These are phyloP conservation scores for Ceratopteris richardii DNA, from an alignment of 75 land plant genomes.

Conservation along the genomic window DNA sequence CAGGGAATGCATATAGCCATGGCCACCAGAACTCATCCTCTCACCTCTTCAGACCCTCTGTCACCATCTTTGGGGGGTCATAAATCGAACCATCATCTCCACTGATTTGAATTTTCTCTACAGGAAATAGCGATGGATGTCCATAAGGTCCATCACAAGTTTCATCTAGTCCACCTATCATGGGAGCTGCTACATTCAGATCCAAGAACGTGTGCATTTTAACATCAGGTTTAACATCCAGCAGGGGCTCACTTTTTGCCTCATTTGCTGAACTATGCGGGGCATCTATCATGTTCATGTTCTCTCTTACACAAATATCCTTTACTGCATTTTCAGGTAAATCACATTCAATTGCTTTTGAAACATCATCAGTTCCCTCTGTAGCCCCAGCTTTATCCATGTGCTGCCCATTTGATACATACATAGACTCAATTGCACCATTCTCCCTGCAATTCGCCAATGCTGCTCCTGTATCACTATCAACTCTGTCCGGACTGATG, in stretches of 20 bases:
- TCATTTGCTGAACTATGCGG: background rate
- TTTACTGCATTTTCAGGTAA: background rate
- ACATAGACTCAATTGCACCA: background rate
- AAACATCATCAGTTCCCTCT: background rate
- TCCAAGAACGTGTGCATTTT: constrained; percentile 1
- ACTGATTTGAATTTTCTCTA: background rate
- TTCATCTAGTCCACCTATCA: constrained; percentile 5
- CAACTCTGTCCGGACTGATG: background rate
- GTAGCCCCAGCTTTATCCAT: background rate
- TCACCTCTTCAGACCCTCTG: background rate
- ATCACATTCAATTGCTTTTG: background rate
- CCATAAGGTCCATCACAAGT: too few species aligned
- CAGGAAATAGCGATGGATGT: background rate
- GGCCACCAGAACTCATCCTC: background rate
- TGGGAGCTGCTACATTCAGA: constrained; percentile 5
- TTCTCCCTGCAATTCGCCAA: background rate
- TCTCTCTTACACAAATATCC: background rate
- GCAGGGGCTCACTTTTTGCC: background rate
- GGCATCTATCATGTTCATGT: background rate
- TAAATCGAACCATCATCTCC: background rate
- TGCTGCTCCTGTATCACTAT: constrained; percentile 1
- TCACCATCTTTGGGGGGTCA: background rate
- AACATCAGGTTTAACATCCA: background rate
- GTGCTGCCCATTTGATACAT: too few species aligned
- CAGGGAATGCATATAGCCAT: too few species aligned